Percentiles rank a stretch among this genome's conserved stretches.
Evolutionary conservation across 2,329 filamentous ascomycete genomes (phyloP).

Genomic region (Hypoxylon sp.): DNA sequence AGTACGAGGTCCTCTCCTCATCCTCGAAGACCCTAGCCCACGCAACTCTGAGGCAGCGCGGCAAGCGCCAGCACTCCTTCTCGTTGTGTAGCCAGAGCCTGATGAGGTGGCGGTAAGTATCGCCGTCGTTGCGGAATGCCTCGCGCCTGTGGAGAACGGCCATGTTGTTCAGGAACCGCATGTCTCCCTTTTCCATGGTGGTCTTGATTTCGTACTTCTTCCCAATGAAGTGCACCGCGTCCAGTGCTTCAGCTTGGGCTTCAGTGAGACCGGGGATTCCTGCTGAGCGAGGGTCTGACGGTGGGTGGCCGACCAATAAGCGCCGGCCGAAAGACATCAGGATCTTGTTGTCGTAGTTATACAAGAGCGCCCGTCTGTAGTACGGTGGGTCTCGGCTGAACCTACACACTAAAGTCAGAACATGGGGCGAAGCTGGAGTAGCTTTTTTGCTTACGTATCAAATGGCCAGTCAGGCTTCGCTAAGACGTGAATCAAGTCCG

Average conservation of each 20-base stretch:
- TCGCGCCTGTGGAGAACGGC: constrained; percentile 1
- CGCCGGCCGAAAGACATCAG: constrained; percentile 3
- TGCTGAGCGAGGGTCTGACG: background rate
- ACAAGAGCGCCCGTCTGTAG: constrained; percentile 4
- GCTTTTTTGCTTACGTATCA: background rate
- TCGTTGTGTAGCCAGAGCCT: constrained; percentile 21
- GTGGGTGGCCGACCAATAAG: background rate
- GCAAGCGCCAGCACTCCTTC: constrained; percentile 8
- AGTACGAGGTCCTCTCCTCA: constrained; percentile 11
- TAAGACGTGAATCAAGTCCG: constrained; percentile 2
- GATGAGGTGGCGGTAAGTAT: constrained; percentile 17
- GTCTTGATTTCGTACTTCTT: constrained; percentile 1
- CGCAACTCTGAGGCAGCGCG: background rate
- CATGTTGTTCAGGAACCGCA: constrained; percentile 8
- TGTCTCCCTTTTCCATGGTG: background rate
- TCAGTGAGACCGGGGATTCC: constrained; percentile 2
- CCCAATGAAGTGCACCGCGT: constrained; percentile 4
- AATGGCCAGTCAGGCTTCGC: constrained; percentile 5
- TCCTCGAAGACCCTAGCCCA: constrained; percentile 10
- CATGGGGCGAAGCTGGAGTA: too few relatives aligned
- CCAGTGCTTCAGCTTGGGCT: background rate
- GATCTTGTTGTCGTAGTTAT: constrained; percentile 5
- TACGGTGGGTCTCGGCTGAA: constrained; percentile 5
- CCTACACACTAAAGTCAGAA: background rate
- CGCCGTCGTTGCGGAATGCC: constrained; percentile 3